Evolutionary conservation across 495 filamentous ascomycete genomes (phyloP), one percentile per base, ranked within the genome.

Genomic region (Aspergillus ellipticus): DNA sequence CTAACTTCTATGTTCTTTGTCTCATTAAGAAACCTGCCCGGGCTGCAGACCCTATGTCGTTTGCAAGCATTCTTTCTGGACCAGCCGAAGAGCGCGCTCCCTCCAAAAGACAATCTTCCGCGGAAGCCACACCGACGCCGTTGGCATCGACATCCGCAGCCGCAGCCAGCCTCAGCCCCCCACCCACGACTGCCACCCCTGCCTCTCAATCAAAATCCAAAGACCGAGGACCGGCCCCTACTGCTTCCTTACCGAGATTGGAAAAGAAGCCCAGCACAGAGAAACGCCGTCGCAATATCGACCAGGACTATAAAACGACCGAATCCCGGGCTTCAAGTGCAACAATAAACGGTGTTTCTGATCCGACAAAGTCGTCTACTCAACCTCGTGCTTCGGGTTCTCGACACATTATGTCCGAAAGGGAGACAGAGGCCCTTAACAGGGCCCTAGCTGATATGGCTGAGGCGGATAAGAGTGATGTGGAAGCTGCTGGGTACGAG

Each of bases 31-130:
- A 81, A 49, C 77, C 84, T 29, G 77, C 83, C 51, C 82, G 88
- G 58, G 82, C 86, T 49, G 83, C 85, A 17, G 87, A 92, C 70
- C 88, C 91, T 13, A 96, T 96, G 91, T 90, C 89, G 3, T 90
- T 96, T 60, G 90, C 89, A 29, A 94, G 88, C 66, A 95, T 96
- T 53, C 82, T 96, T 33, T 92, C 90, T 1, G 86, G 80, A 55
- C 81, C 88, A 21, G 71, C 78, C 16, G 70, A 77, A 64, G 79
- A 83, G 24, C 67, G 77, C 31, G 61, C 78, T 5, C 78, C 80
- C 57, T 77, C 80, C 1, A 69, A 66, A 61, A 74, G 73, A 55
- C 67, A 59, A 42, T 66, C 67, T 41, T 73, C 75, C 21, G 65
- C 72, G 22, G 56, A 53, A 15, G 13, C 54, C 28, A 21, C 50